Evolutionary conservation across 2,329 filamentous ascomycete genomes (phyloP).

Genomic region (Trichoderma atrobrunneum): DNA sequence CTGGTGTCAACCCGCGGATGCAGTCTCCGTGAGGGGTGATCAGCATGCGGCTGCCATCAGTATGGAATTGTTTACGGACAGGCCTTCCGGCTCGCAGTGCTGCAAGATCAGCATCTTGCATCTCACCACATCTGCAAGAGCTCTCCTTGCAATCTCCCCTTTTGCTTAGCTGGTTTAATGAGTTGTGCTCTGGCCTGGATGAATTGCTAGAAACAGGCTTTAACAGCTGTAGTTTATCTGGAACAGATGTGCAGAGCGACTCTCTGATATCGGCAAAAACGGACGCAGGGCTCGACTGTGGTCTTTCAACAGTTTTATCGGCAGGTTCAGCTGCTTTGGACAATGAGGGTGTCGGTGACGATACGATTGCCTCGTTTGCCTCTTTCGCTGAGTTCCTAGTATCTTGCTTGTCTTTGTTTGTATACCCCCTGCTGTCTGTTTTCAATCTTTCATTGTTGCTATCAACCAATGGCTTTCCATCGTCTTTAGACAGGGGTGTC

Average conservation of each 20-base stretch:
- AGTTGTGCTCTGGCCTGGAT: conserved; percentile 29
- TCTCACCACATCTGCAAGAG: conserved; percentile 40
- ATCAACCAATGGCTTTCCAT: background rate
- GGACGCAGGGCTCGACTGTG: conserved; percentile 32
- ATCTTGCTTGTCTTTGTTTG: background rate
- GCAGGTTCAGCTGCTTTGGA: conserved; percentile 18
- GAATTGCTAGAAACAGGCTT: conserved; percentile 34
- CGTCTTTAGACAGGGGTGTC: conserved; percentile 5
- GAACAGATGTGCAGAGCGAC: conserved; percentile 32
- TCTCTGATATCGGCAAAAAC: conserved; percentile 38
- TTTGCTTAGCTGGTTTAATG: conserved; percentile 24
- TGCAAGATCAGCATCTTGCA: conserved; percentile 50
- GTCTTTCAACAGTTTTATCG: conserved; percentile 29
- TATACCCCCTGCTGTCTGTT: background rate
- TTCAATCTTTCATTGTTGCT: background rate
- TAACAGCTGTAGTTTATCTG: conserved; percentile 39
- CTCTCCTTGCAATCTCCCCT: conserved; percentile 37
- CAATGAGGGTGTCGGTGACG: conserved; percentile 23
- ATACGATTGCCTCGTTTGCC: conserved; percentile 17
- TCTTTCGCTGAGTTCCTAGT: background rate
- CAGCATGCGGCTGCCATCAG: conserved; percentile 65
- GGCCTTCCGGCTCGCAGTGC: conserved; percentile 54
- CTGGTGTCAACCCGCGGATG: conserved; percentile 65
- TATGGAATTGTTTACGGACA: conserved; percentile 55
- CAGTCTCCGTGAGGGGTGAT: conserved; percentile 75